These are phyloP conservation scores for Spongospora subterranea DNA, from an alignment of 208 protist species.

Conservation along the genomic window DNA sequence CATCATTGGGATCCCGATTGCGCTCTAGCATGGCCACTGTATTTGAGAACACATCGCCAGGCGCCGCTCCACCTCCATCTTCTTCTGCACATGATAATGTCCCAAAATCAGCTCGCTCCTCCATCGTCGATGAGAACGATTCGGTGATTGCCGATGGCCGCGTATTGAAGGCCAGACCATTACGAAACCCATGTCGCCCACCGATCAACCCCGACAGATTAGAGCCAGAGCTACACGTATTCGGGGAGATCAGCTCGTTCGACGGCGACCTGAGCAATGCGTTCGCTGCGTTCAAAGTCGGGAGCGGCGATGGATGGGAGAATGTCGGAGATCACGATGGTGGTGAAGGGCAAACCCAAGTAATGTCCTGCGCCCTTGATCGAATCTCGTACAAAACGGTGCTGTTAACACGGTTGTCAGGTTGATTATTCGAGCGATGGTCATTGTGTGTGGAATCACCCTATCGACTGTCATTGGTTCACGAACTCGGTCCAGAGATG, in stretches of 20 bases:
- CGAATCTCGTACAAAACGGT: background rate
- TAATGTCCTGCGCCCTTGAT: background rate
- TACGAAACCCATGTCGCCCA: background rate
- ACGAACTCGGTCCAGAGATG: background rate
- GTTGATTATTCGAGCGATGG: background rate
- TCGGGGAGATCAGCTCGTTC: conserved; percentile 19
- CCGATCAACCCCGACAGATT: background rate
- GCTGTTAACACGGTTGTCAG: background rate
- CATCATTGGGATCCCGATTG: no score
- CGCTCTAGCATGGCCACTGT: no score
- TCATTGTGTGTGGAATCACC: conserved; percentile 22
- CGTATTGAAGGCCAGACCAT: no score
- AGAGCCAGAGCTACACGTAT: conserved; percentile 39
- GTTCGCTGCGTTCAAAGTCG: conserved; percentile 33
- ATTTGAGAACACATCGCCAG: no score
- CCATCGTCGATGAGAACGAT: no score
- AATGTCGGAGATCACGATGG: background rate
- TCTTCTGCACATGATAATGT: no score
- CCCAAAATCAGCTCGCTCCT: no score
- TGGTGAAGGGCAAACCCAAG: background rate
- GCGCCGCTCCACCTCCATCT: no score
- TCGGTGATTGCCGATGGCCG: no score
- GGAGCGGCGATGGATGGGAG: background rate
- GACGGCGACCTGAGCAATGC: conserved; percentile 12
- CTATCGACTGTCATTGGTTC: conserved; percentile 20